phyloP scores from a whole-genome alignment of 495 filamentous ascomycete genomes.

The Cairneyella variabilis region DNA sequence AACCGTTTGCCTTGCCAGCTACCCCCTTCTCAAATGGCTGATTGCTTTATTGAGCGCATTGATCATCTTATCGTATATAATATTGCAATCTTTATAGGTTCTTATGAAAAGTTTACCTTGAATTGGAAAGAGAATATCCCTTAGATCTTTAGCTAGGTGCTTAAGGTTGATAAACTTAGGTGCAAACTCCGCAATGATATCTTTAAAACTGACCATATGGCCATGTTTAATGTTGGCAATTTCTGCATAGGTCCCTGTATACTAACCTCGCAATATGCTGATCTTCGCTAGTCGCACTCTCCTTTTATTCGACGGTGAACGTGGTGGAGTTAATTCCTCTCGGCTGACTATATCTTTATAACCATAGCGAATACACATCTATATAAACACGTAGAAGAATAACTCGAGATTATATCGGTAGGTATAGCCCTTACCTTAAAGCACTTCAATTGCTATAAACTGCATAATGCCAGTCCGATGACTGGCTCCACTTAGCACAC shows the following conservation, averaged over 20 bases:
- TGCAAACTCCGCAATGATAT: conserved; percentile 12
- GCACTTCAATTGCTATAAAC: conserved; percentile 8
- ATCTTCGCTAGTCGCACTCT: conserved; percentile 7
- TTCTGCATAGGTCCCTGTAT: conserved; percentile 17
- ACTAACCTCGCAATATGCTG: conserved; percentile 14
- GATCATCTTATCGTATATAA: not conserved
- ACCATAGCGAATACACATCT: conserved; percentile 1
- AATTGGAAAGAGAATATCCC: conserved; percentile 7
- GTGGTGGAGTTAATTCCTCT: not conserved
- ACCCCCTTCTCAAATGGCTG: not conserved
- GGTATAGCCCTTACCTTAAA: not conserved
- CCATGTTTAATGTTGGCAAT: conserved; percentile 13
- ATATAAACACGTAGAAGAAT: conserved; percentile 4
- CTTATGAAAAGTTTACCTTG: conserved; percentile 4
- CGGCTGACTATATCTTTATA: not conserved
- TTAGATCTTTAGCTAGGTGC: not conserved
- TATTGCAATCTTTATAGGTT: not conserved
- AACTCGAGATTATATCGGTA: not conserved
- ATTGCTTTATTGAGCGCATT: not conserved
- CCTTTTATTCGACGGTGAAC: conserved; percentile 9
- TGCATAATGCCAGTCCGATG: conserved; percentile 3
- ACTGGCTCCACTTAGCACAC: conserved; percentile 1
- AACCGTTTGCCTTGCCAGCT: no score
- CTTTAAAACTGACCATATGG: conserved; percentile 12
- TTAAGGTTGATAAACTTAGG: conserved; percentile 10